Base-by-base conservation (phyloP, 1,284 basidiomycete species). In the Microbotryum intermedium region DNA sequence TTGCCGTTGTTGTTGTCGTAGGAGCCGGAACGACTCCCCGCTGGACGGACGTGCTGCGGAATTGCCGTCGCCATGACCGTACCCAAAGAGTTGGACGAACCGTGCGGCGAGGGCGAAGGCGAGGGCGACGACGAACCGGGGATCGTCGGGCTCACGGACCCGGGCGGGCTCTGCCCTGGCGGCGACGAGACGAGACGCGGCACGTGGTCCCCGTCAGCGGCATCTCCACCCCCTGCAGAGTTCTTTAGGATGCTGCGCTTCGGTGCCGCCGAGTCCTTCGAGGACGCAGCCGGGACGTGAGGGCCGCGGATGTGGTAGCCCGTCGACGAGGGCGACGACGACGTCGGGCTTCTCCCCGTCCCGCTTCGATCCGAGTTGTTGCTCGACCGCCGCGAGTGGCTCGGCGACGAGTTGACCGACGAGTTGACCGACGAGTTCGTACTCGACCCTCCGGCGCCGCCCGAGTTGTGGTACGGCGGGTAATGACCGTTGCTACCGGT, bases 221-320 rank as follows among this genome's bases (percentile, higher is more conserved):
- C 6, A 11, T 13, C 50, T 6, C 28, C 11, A 16, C 20, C 23
- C 11, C 42, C 5, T 10, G 43, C 39, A 4, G 28, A 30, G 49
- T 57, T 59, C 34, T 68, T 68, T 30, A 68, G 51, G 18, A 59
- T 57, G 42, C 57, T 58, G 4, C 59, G 59, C 30, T 65, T 65
- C 21, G 66, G 66, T 7, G 47, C 23, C 1, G 28, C 39, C 4
- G 66, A 58, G 20, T 60, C 60, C 13, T 50, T 34, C 5, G 59
- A 28, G 6, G 46, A 7, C 3, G 60, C 18, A 0, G 66, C 62
- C 2, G 50, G 50, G 9, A 45, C 44, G 50, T 67, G 53, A 9
- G 63, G 61, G 1, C 66, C 66, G 7, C 57, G 62, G 4, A 42
- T 30, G 48, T 29, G 16, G 34, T 39, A 39, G 11, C 34, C 34